These are phyloP conservation scores for Magnaporthales sp. DNA, from an alignment of 2,329 filamentous ascomycete species.

Conservation along the genomic window DNA sequence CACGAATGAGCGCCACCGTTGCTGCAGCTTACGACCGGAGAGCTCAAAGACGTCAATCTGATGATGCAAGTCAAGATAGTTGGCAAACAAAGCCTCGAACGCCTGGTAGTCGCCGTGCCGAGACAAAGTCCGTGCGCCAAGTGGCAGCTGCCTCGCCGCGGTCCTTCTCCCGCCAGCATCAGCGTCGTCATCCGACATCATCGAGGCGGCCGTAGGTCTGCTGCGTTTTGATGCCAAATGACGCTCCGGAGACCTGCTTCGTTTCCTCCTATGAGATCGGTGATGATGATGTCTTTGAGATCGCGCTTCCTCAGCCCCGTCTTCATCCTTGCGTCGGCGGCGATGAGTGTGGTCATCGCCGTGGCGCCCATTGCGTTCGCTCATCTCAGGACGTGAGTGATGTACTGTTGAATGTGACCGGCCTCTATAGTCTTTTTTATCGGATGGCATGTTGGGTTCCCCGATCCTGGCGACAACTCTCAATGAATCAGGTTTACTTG, in stretches of 20 bases:
- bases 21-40: constrained; percentile 65
- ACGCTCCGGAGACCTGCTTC: constrained; percentile 17
- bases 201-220: constrained; percentile 1
- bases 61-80: constrained; percentile 87
- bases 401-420: not conserved
- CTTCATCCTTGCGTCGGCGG: not conserved
- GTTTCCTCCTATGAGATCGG: constrained; percentile 25
- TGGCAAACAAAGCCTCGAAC: constrained; percentile 66
- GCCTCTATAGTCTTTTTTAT: not conserved
- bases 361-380: not conserved
- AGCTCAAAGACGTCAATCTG: constrained; percentile 59
- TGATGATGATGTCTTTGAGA: not conserved
- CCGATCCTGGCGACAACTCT: constrained; percentile 26
- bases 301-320: not conserved
- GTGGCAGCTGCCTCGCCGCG: constrained; percentile 44
- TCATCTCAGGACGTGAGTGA: not conserved
- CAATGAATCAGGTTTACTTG: not conserved
- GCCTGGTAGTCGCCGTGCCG: constrained; percentile 54
- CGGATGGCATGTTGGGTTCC: constrained; percentile 1
- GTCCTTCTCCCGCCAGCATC: constrained; percentile 23
- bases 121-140: constrained; percentile 53
- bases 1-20: constrained; percentile 90
- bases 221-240: not conserved
- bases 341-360: not conserved
- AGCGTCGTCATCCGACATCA: constrained; percentile 9